Percentiles rank a stretch among this genome's conserved stretches.
phyloP scores from a whole-genome alignment of 1,284 basidiomycete species.

The Apiotrichum domesticum region DNA sequence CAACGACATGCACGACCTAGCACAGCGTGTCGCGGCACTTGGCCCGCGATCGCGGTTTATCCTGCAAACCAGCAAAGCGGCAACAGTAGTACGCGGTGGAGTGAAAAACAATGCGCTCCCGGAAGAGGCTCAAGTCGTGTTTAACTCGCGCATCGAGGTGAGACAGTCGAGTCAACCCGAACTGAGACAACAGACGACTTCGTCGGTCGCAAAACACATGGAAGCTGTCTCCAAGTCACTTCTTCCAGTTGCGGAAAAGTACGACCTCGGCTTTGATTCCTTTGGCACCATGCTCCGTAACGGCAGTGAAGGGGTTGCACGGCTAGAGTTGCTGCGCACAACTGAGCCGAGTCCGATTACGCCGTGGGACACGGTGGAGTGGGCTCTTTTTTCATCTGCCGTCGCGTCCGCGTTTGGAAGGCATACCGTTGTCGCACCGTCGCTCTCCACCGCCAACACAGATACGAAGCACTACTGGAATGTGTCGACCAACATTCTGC shows the following conservation, averaged over 20 bases:
- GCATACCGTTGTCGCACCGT: slow-evolving; percentile 48
- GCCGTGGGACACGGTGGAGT: slow-evolving; percentile 39
- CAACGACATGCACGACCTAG: slow-evolving; percentile 46
- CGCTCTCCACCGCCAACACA: slow-evolving; percentile 49
- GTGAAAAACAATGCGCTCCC: slow-evolving; percentile 48
- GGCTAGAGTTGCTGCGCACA: background rate
- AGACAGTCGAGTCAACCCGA: background rate
- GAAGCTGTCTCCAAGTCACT: slow-evolving; percentile 40
- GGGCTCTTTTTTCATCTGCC: slow-evolving; percentile 46
- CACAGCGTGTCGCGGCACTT: slow-evolving; percentile 34
- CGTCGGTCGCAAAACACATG: slow-evolving; percentile 44
- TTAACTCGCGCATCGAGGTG: slow-evolving; percentile 44
- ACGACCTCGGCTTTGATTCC: slow-evolving; percentile 1
- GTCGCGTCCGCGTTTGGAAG: slow-evolving; percentile 45
- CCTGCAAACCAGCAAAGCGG: slow-evolving; percentile 42
- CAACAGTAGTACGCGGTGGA: slow-evolving; percentile 43
- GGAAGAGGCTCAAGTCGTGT: slow-evolving; percentile 40
- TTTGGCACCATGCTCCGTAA: slow-evolving; percentile 6
- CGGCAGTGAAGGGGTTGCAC: slow-evolving; percentile 9
- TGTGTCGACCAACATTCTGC: slow-evolving; percentile 19
- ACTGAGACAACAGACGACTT: slow-evolving; percentile 20
- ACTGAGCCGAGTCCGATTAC: slow-evolving; percentile 51
- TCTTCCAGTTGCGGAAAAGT: slow-evolving; percentile 35
- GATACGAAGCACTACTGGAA: slow-evolving; percentile 49
- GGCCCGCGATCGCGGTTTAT: slow-evolving; percentile 34